phyloP scores from a whole-genome alignment of 2,329 filamentous ascomycete genomes.

The Neospermospora avenae region DNA sequence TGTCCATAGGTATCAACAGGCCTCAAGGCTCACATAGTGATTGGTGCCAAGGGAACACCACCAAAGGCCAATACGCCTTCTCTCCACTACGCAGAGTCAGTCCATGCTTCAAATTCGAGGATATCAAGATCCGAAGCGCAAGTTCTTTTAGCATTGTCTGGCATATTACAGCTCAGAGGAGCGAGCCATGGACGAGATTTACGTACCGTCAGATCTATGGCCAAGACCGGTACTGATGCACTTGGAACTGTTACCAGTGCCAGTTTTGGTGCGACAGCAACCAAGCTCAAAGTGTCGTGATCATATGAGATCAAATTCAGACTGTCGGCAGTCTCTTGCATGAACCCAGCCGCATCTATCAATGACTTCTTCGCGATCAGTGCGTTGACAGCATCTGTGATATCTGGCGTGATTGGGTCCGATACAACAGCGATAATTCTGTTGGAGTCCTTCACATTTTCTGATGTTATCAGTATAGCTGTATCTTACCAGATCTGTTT shows the following conservation, averaged over 20 bases:
- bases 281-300: conserved; percentile 1
- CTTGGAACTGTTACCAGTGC: background rate
- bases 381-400: background rate
- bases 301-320: conserved; percentile 5
- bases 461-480: background rate
- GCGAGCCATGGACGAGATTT: background rate
- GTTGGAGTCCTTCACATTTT: background rate
- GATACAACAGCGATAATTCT: background rate
- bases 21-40: background rate
- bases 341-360: background rate
- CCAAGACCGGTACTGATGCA: background rate
- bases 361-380: background rate
- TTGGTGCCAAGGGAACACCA: background rate
- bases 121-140: background rate
- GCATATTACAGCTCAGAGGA: background rate
- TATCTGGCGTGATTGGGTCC: background rate
- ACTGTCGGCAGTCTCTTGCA: background rate
- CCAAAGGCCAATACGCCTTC: background rate
- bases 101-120: background rate
- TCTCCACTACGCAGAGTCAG: background rate
- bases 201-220: background rate
- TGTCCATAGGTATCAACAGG: background rate
- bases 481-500: background rate
- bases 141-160: background rate
- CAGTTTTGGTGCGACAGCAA: conserved; percentile 1